Evolutionary conservation across 2,329 filamentous ascomycete genomes (phyloP).

Genomic region (Eutypella sp.): DNA sequence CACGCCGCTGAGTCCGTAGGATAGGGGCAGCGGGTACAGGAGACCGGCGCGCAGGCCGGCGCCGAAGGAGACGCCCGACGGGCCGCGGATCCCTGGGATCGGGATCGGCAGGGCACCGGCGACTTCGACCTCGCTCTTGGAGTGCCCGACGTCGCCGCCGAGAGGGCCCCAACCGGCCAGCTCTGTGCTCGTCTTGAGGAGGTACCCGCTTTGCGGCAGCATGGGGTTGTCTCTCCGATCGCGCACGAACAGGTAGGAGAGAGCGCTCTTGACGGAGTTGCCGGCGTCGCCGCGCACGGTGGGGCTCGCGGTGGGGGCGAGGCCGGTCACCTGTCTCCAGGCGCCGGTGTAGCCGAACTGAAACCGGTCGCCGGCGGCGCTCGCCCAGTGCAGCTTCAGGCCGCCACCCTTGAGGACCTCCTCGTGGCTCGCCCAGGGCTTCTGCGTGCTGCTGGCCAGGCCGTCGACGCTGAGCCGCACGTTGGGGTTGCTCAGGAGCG

Average conservation of each 20-base stretch:
- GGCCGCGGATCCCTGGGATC: constrained; percentile 61
- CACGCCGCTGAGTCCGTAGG: constrained; percentile 47
- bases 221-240: constrained; percentile 82
- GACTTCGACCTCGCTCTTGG: constrained; percentile 83
- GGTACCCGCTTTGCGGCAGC: constrained; percentile 76
- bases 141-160: constrained; percentile 87
- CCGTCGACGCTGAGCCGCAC: constrained; percentile 73
- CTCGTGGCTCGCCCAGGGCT: constrained; percentile 91
- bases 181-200: constrained; percentile 72
- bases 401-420: constrained; percentile 77
- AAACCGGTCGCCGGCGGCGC: constrained; percentile 60
- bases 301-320: constrained; percentile 71
- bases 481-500: constrained; percentile 79
- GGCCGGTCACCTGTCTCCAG: constrained; percentile 84
- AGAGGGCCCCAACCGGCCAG: constrained; percentile 83
- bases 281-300: constrained; percentile 81
- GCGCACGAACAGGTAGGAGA: constrained; percentile 74
- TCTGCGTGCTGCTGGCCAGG: constrained; percentile 77
- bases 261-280: constrained; percentile 82
- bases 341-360: constrained; percentile 74
- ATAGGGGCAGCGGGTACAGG: constrained; percentile 73
- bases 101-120: constrained; percentile 70
- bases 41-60: constrained; percentile 76
- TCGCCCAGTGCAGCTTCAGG: constrained; percentile 71
- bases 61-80: constrained; percentile 76